Conservation (phyloP, 169 alveolate genomes). For the Babesia ovis region DNA sequence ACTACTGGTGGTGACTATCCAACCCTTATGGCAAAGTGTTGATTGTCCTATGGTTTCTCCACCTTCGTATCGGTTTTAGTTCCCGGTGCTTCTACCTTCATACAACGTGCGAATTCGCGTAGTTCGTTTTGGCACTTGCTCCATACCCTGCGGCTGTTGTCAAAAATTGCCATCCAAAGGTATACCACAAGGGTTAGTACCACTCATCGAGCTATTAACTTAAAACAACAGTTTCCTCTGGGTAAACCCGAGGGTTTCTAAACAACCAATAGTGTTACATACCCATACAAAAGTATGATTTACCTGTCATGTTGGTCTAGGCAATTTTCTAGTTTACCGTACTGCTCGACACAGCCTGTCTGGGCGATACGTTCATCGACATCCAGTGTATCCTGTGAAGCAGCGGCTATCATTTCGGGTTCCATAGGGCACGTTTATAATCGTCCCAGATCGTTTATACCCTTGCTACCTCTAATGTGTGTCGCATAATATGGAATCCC, state of each 20-base stretch:
- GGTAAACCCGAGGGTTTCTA: too few species aligned
- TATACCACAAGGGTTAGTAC: too few species aligned
- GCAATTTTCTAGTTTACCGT: conserved; percentile 66
- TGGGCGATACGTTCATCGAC: conserved; percentile 66
- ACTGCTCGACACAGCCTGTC: conserved; percentile 68
- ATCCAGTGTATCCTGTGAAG: conserved; percentile 19
- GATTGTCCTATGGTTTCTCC: neutral
- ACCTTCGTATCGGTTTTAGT: neutral
- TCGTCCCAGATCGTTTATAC: neutral
- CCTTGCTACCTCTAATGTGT: neutral
- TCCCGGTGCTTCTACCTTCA: neutral
- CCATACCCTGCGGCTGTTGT: conserved; percentile 61
- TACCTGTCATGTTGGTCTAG: conserved; percentile 69
- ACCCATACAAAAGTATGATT: too few species aligned
- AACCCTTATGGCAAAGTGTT: neutral
- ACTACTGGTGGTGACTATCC: neutral
- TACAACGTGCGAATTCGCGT: conserved; percentile 46
- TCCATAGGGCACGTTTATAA: too few species aligned
- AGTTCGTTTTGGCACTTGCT: conserved; percentile 68
- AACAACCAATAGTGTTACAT: neutral
- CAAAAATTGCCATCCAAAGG: neutral
- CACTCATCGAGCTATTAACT: too few species aligned
- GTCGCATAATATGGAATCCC: neutral
- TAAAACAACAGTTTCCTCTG: too few species aligned
- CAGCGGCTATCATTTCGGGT: conserved; percentile 19